These are phyloP conservation scores for Aspergillus wentii DNA, from an alignment of 495 filamentous ascomycete genomes.

Conservation along the genomic window DNA sequence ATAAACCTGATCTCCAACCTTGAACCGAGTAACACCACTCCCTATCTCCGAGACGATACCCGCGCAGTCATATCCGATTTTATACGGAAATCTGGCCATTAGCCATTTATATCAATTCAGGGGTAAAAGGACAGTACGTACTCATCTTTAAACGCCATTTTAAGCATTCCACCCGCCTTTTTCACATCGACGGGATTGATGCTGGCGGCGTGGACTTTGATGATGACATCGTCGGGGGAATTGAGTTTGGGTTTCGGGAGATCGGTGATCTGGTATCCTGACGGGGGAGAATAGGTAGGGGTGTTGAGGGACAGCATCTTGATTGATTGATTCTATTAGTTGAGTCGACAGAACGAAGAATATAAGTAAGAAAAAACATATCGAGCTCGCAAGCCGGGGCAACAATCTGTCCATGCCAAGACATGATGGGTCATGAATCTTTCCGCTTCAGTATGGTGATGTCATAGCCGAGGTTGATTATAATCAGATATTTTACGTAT, in stretches of 20 bases:
- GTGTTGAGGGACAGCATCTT: constrained; percentile 49
- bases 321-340: too few species aligned
- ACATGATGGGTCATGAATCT: too few species aligned
- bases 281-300: constrained; percentile 34
- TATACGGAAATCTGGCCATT: constrained; percentile 36
- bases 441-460: too few species aligned
- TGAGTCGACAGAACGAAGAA: too few species aligned
- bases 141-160: constrained; percentile 20
- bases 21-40: constrained; percentile 32
- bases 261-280: constrained; percentile 35
- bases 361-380: too few species aligned
- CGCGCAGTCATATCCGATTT: constrained; percentile 39
- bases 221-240: constrained; percentile 39
- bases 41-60: constrained; percentile 45
- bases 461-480: too few species aligned
- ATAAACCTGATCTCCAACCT: constrained; percentile 48
- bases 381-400: too few species aligned
- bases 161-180: constrained; percentile 27
- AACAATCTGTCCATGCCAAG: too few species aligned
- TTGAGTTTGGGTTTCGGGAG: constrained; percentile 37
- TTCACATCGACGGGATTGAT: constrained; percentile 49
- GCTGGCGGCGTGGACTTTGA: constrained; percentile 45
- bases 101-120: constrained; percentile 3
- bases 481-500: too few species aligned
- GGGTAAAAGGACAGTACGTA: constrained; percentile 8